Base-by-base conservation (phyloP, 306 rosid genomes). In the Pyrus bretschneideri region DNA sequence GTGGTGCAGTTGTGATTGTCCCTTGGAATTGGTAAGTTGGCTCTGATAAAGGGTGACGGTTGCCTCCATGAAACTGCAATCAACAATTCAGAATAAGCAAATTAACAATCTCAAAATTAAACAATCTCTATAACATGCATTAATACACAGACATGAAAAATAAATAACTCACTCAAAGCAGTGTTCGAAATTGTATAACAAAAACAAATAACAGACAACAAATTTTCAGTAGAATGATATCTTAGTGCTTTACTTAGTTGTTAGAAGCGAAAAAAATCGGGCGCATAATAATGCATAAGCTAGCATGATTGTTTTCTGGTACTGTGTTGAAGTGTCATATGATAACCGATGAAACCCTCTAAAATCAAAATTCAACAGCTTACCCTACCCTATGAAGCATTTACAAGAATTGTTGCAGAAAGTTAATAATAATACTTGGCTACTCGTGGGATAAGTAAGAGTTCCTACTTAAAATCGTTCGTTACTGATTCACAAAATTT, bases 1-100 rank as follows among this genome's bases (percentile, higher is more conserved):
- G 92, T 79, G 11, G 93, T 87, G 73, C 97, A 95, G 45, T 88
- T 89, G 79, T 95, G 97, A 81, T 97, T 95, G 83, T 95, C 99
- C 83, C 99, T 89, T 9, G 96, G 96, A 74, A 87, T 79, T 22
- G 99, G 99, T 3, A 92, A 89, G 31, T 80, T 71, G 79, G 97
- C 97, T 79, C 91, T 90, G 25, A 91, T 71, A 65, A 69, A 76
- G 42, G 42, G 42, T 7, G 42, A 38, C 13, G 99, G 99, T 84
- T 84, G 89, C 78, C 85, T 91, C 99, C 99, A 95, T 59, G 76
- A 82, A 82, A 38, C 42, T 95, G 93, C 91, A 87, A 81, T 78
- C 84, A 88, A 33, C n/a, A 52, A 42, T 42, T 42, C 45, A 42
- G 76, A 72, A 68, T 70, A n/a, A 80, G 72, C 76, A 60, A 67